These are phyloP conservation scores for Sporothrix variecibatus DNA, from an alignment of 2,329 filamentous ascomycete species.

Conservation along the genomic window DNA sequence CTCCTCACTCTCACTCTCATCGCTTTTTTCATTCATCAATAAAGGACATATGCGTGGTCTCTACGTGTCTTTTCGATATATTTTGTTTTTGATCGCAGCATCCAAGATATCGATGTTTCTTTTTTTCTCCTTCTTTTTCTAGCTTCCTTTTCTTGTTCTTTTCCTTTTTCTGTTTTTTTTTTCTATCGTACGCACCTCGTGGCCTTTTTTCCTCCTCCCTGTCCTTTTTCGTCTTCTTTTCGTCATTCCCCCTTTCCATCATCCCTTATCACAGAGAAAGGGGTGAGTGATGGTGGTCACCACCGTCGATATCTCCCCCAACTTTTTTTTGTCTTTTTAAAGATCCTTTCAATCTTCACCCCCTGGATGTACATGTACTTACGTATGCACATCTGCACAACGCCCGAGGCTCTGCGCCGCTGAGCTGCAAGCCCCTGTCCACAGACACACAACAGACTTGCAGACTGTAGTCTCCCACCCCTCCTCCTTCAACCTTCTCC, in stretches of 20 bases:
- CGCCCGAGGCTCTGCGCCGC: background rate
- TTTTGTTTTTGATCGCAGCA: background rate
- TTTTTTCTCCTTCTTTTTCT: background rate
- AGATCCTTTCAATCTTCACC: background rate
- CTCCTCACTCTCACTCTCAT: background rate
- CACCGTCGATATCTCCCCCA: background rate
- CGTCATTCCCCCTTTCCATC: conserved; percentile 3
- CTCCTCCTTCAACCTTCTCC: background rate
- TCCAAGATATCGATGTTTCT: background rate
- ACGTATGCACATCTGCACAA: background rate
- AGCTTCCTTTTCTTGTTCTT: background rate
- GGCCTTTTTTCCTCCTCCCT: background rate
- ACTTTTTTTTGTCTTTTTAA: background rate
- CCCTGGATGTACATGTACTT: conserved; percentile 1
- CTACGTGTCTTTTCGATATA: background rate
- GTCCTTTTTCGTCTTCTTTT: background rate
- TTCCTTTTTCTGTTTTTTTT: background rate
- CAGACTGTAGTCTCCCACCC: background rate
- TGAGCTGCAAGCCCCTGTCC: conserved; percentile 1
- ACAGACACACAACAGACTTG: background rate
- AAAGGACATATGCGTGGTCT: background rate
- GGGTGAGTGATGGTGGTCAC: background rate
- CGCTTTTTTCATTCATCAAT: background rate
- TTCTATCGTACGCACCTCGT: background rate
- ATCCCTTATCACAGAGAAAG: conserved; percentile 12